Conservation (phyloP, 345 rosid species). For the Corchorus capsularis region DNA sequence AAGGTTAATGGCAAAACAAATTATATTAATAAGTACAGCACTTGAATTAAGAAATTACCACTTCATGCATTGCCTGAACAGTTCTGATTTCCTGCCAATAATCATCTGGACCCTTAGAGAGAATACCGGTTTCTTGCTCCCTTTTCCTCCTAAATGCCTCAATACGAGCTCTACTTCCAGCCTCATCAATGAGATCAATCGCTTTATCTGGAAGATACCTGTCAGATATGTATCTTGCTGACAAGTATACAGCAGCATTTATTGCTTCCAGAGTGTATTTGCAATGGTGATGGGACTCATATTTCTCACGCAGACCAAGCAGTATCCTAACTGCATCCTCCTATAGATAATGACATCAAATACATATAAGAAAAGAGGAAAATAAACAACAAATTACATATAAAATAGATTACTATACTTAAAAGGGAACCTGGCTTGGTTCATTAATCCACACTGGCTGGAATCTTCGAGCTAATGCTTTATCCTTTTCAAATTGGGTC, state of each 20-base stretch:
- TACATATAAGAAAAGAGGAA: conserved; percentile 26
- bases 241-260: conserved; percentile 86
- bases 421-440: conserved; percentile 75
- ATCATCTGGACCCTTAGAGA: conserved; percentile 80
- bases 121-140: conserved; percentile 75
- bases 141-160: conserved; percentile 81
- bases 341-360: conserved; percentile 39
- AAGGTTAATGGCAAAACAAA: conserved; percentile 18
- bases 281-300: conserved; percentile 92
- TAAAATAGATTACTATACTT: conserved; percentile 12
- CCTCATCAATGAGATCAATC: conserved; percentile 96
- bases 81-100: conserved; percentile 98
- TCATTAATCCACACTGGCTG: conserved; percentile 90
- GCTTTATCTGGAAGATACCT: conserved; percentile 99
- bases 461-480: conserved; percentile 93
- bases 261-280: conserved; percentile 78
- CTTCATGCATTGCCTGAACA: conserved; percentile 96
- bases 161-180: conserved; percentile 95
- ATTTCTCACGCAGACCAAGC: conserved; percentile 84
- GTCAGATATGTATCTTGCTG: conserved; percentile 86
- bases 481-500: conserved; percentile 85
- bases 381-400: background rate
- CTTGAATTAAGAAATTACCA: conserved; percentile 52
- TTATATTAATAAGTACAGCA: background rate
- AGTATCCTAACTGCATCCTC: conserved; percentile 90